phyloP scores from a whole-genome alignment of 495 filamentous ascomycete species.

The Aspergillus saccharolyticus region DNA sequence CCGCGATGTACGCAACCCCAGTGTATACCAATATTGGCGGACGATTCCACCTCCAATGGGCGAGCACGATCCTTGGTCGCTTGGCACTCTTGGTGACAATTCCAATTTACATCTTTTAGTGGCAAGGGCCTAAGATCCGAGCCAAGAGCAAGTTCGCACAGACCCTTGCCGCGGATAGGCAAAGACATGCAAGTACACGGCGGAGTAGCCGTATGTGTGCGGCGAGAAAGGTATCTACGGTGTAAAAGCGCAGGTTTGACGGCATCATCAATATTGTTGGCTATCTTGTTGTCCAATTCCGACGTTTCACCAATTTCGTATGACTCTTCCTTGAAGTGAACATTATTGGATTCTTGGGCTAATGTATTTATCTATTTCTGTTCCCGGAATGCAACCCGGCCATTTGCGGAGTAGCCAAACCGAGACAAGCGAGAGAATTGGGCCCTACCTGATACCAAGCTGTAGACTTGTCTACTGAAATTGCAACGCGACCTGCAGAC shows the following conservation, averaged over 20 bases:
- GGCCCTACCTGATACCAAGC: not conserved
- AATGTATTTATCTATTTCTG: too few species aligned
- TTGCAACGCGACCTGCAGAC: not conserved
- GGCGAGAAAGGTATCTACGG: slow-evolving; percentile 11
- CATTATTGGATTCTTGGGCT: too few species aligned
- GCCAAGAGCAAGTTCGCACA: slow-evolving; percentile 43
- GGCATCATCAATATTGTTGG: too few species aligned
- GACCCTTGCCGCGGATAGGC: slow-evolving; percentile 23
- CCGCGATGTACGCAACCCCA: slow-evolving; percentile 43
- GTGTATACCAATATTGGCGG: slow-evolving; percentile 36
- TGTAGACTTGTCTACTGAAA: not conserved
- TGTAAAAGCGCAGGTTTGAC: not conserved
- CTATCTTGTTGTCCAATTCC: too few species aligned
- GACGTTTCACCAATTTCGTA: too few species aligned
- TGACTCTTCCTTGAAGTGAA: too few species aligned
- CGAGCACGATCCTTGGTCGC: slow-evolving; percentile 36
- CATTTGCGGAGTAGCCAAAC: too few species aligned
- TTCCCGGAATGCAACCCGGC: too few species aligned
- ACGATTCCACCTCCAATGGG: slow-evolving; percentile 33
- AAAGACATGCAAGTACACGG: slow-evolving; percentile 10
- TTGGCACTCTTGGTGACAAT: slow-evolving; percentile 40
- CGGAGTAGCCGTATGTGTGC: slow-evolving; percentile 19
- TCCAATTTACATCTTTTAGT: slow-evolving; percentile 47
- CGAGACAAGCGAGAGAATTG: too few species aligned
- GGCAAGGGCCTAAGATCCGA: slow-evolving; percentile 41